Evolutionary conservation across 108 stramenopile species (phyloP).

Genomic region (Hondaea fermentalgiana): DNA sequence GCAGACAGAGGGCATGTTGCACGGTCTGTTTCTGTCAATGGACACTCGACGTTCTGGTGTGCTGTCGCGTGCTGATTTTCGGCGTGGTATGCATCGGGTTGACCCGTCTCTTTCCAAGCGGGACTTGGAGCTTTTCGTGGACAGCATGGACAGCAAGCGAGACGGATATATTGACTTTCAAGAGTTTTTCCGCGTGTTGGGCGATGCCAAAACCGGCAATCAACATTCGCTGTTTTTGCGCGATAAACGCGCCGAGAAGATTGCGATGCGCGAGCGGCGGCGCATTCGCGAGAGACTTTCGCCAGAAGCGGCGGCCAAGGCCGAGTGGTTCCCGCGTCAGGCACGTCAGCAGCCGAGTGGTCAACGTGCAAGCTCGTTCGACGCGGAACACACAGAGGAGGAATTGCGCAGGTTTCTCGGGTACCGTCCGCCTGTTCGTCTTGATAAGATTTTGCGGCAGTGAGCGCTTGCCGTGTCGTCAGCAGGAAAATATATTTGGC

Average conservation of each 20-base stretch:
- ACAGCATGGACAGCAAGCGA: slow-evolving; percentile 10
- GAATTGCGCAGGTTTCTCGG: too few species aligned
- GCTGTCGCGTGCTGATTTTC: background rate
- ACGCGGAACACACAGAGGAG: too few species aligned
- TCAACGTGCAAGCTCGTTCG: too few species aligned
- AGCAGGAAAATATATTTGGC: too few species aligned
- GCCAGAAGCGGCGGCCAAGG: background rate
- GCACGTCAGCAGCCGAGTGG: background rate
- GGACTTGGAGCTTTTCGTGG: background rate
- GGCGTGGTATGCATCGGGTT: background rate
- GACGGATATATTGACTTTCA: slow-evolving; percentile 11
- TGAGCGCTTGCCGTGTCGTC: too few species aligned
- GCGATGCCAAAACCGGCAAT: background rate
- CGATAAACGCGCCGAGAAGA: background rate
- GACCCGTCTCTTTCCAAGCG: background rate
- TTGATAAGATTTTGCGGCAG: too few species aligned
- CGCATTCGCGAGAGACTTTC: background rate
- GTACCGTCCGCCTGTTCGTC: too few species aligned
- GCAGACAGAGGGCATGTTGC: background rate
- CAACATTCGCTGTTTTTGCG: background rate
- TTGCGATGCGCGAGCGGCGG: background rate
- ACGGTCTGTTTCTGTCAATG: slow-evolving; percentile 2
- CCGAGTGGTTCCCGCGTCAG: background rate
- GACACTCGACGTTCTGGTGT: background rate
- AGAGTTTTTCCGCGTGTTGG: background rate